phyloP scores from a whole-genome alignment of 305 asterid genomes.

The Fraxinus baroniana region DNA sequence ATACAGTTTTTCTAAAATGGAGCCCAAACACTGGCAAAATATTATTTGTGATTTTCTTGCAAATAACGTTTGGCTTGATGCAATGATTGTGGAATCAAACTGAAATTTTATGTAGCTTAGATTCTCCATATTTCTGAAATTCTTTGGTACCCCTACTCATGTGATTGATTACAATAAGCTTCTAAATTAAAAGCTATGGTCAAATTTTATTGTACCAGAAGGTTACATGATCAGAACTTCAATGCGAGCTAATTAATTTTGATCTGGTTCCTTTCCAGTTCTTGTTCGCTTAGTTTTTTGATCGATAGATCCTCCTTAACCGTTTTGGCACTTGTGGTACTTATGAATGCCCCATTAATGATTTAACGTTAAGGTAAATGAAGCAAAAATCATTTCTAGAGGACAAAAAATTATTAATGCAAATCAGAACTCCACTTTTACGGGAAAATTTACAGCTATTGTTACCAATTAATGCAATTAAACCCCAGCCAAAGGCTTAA shows the following conservation, averaged over 20 bases:
- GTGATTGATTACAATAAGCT: neutral
- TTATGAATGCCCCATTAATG: neutral
- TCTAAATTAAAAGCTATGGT: neutral
- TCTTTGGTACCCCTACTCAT: neutral
- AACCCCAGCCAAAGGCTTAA: neutral
- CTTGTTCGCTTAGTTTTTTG: neutral
- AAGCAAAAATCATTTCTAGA: neutral
- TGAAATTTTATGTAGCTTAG: neutral
- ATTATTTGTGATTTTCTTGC: neutral
- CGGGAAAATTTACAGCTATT: neutral
- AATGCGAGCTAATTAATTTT: neutral
- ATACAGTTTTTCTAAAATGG: neutral
- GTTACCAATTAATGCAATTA: neutral
- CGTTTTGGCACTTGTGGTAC: neutral
- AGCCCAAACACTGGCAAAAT: neutral
- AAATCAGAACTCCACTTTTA: neutral
- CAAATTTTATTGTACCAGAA: conserved; percentile 7
- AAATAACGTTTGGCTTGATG: conserved; percentile 11
- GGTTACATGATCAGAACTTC: neutral
- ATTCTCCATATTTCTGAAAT: neutral
- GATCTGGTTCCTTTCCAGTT: neutral
- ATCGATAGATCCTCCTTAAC: neutral
- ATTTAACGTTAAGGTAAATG: neutral
- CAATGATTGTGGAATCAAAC: conserved; percentile 1
- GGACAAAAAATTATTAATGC: neutral